Evolutionary conservation across 306 rosid genomes (phyloP).

Genomic region (Rosa persica): DNA sequence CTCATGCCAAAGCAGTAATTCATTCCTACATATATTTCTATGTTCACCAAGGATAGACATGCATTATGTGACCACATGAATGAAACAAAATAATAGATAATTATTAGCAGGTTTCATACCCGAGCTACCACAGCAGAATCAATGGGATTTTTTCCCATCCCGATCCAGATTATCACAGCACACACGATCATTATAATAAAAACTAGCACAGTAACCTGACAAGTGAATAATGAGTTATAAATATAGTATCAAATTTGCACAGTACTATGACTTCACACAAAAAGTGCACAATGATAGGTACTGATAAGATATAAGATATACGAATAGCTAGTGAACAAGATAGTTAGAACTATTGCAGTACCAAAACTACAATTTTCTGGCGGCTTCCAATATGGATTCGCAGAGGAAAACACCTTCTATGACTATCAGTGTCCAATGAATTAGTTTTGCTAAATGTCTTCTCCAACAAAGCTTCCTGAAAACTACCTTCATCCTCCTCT

Average conservation of each 20-base stretch:
- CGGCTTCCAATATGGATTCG: constrained; percentile 69
- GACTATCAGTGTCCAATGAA: constrained; percentile 42
- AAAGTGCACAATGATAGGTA: background rate
- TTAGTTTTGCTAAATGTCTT: constrained; percentile 47
- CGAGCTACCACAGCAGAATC: constrained; percentile 68
- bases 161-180: constrained; percentile 85
- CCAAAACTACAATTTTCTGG: constrained; percentile 81
- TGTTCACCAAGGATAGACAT: background rate
- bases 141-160: constrained; percentile 61
- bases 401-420: constrained; percentile 70
- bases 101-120: constrained; percentile 45
- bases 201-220: constrained; percentile 64
- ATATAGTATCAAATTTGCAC: background rate
- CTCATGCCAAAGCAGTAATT: background rate
- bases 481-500: constrained; percentile 71
- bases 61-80: constrained; percentile 17
- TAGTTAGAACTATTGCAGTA: constrained; percentile 30
- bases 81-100: constrained; percentile 12
- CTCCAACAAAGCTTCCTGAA: constrained; percentile 63
- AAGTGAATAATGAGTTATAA: constrained; percentile 30
- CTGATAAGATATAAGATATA: background rate
- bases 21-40: background rate
- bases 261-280: background rate
- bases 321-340: constrained; percentile 12
- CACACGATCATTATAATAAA: constrained; percentile 54